Evolutionary conservation across 176 grass and related monocot species (phyloP).

Genomic region (Musa schizocarpa): DNA sequence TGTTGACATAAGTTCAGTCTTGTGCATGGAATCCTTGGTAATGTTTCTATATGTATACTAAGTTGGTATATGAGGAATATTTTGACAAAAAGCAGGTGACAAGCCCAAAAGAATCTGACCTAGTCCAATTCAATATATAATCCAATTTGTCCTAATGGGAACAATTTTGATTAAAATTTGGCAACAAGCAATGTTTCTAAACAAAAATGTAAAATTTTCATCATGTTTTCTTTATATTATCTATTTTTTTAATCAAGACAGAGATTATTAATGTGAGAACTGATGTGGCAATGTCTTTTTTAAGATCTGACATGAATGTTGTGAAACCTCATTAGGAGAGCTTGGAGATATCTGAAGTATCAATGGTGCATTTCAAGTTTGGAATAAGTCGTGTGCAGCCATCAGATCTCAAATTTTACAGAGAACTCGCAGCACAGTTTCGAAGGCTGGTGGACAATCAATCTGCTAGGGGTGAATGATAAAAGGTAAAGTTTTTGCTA

Average conservation of each 20-base stretch:
- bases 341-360: constrained; percentile 42
- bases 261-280: not conserved
- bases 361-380: constrained; percentile 50
- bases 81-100: not conserved
- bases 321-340: constrained; percentile 37
- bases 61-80: too few relatives aligned
- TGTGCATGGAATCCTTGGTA: not conserved
- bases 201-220: not conserved
- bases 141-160: too few relatives aligned
- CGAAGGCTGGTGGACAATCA: constrained; percentile 38
- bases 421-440: constrained; percentile 50
- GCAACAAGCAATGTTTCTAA: not conserved
- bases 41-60: too few relatives aligned
- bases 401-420: constrained; percentile 62
- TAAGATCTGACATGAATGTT: not conserved
- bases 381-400: constrained; percentile 37
- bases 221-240: not conserved
- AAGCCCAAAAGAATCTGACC: too few relatives aligned
- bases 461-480: constrained; percentile 13
- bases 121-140: too few relatives aligned
- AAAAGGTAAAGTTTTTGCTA: not conserved
- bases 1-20: not conserved
- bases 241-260: not conserved
- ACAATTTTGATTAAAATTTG: not conserved
- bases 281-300: too few relatives aligned